phyloP scores from a whole-genome alignment of 2,329 filamentous ascomycete species.

The Pleoardoris graminearum region DNA sequence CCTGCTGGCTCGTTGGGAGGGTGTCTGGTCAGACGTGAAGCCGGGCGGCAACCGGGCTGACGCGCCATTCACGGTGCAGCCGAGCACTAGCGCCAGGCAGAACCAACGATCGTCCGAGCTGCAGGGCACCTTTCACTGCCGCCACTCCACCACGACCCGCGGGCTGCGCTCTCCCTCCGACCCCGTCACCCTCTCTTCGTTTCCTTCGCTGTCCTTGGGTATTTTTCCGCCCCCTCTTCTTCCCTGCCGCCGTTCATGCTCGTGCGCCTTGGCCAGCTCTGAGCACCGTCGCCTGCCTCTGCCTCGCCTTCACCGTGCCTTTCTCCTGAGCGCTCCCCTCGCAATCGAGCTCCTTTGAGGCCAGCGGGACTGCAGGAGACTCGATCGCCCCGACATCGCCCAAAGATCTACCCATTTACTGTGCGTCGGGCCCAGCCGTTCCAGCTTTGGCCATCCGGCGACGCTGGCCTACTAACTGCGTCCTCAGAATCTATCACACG shows the following conservation, averaged over 20 bases:
- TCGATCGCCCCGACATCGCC: conserved; percentile 35
- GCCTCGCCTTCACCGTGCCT: conserved; percentile 7
- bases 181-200: conserved; percentile 14
- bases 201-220: conserved; percentile 29
- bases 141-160: conserved; percentile 3
- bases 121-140: conserved; percentile 5
- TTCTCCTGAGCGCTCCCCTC: conserved; percentile 14
- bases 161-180: not conserved
- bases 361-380: conserved; percentile 83
- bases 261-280: conserved; percentile 8
- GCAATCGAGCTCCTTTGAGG: conserved; percentile 68
- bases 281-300: conserved; percentile 10
- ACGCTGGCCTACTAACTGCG: conserved; percentile 14
- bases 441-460: conserved; percentile 1
- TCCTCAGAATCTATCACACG: conserved; percentile 16
- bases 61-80: too few relatives aligned
- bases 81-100: too few relatives aligned
- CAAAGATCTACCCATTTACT: conserved; percentile 18
- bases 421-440: conserved; percentile 12
- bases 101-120: conserved; percentile 11
- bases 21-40: conserved; percentile 7
- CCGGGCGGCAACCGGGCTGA: conserved; percentile 8
- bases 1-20: not conserved
- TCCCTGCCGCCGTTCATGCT: conserved; percentile 10
- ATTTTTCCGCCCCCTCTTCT: conserved; percentile 23